Base-by-base conservation (phyloP, 352 stramenopile species). In the Discostella stelligera region DNA sequence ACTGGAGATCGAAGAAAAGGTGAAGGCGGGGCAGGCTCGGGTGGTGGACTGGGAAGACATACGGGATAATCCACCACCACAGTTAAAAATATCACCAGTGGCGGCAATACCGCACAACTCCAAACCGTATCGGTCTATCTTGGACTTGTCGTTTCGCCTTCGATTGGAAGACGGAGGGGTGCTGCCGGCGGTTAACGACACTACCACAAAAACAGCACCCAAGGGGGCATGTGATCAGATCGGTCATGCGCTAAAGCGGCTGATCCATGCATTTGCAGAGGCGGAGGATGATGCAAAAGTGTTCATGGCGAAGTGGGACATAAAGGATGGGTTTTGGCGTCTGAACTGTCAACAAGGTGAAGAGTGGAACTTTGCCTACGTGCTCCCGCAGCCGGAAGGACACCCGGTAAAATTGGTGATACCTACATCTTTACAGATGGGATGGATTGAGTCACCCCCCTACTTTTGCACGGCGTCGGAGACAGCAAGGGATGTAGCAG, bases 311-410 rank as follows among this genome's bases (percentile, higher is more conserved):
- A 77, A 32, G 60, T 62, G n/a, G 73, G 74, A 77, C 32, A 65
- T 80, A 14, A 64, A 27, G 11, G 73, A 80, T 39, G 73, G 73
- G 2, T 76, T 71, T 16, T 80, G 71, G 71, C 18, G 58, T n/a
- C 59, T 80, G 59, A 50, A 58, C 0, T 58, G 66, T 14, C 20
- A 14, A 5, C 16, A 13, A 9, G 73, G 73, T 6, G 8, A n/a
- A n/a, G 73, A 80, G 32, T 80, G 73, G 73, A 80, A 80, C 66
- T 80, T 80, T 64, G 71, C 64, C 8, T 80, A 80, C 46, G 65
- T 80, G 16, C 48, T 80, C 7, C 73, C 73, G 0, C 69, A 77
- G 23, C 10, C 20, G 9, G 14, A 32, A 6, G 63, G 63, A 1
- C 14, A 80, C n/a, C 63, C 65, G 3, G 46, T 52, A 10, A 46